These are phyloP conservation scores for Penicillium riverlandense DNA, from an alignment of 495 filamentous ascomycete genomes.

Conservation along the genomic window DNA sequence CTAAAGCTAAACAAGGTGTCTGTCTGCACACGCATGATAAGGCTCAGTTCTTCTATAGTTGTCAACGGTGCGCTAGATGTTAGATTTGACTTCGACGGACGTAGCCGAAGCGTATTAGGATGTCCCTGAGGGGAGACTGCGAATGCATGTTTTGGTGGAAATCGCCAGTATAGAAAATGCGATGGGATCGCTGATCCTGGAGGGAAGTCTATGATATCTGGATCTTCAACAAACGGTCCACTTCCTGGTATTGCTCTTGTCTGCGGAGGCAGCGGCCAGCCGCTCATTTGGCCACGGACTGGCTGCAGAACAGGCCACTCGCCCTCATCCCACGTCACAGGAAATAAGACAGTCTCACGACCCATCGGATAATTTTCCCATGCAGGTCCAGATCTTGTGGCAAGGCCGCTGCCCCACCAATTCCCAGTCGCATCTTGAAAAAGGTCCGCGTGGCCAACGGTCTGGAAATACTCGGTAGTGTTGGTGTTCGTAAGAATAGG, in stretches of 20 bases:
- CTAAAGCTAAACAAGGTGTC: constrained; percentile 12
- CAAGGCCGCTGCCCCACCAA: constrained; percentile 46
- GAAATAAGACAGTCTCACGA: constrained; percentile 47
- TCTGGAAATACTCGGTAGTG: constrained; percentile 17
- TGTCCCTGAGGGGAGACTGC: constrained; percentile 8
- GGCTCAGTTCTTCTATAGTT: constrained; percentile 1
- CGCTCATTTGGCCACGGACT: constrained; percentile 17
- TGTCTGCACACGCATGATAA: constrained; percentile 11
- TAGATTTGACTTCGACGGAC: constrained; percentile 5
- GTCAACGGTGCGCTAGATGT: constrained; percentile 1
- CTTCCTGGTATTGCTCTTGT: not conserved
- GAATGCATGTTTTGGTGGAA: constrained; percentile 1
- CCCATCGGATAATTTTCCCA: constrained; percentile 49
- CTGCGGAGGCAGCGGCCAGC: constrained; percentile 6
- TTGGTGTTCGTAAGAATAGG: constrained; percentile 11
- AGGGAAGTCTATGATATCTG: constrained; percentile 11
- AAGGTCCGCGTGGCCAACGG: constrained; percentile 15
- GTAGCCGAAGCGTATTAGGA: constrained; percentile 6
- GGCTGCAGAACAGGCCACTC: constrained; percentile 15
- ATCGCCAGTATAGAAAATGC: constrained; percentile 11
- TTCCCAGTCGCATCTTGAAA: constrained; percentile 37
- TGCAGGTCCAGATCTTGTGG: constrained; percentile 31
- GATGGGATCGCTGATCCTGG: constrained; percentile 7
- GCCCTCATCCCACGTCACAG: constrained; percentile 40
- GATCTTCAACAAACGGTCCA: constrained; percentile 5